Conservation (phyloP, 2,329 filamentous ascomycete species). For the Amphichorda felina region DNA sequence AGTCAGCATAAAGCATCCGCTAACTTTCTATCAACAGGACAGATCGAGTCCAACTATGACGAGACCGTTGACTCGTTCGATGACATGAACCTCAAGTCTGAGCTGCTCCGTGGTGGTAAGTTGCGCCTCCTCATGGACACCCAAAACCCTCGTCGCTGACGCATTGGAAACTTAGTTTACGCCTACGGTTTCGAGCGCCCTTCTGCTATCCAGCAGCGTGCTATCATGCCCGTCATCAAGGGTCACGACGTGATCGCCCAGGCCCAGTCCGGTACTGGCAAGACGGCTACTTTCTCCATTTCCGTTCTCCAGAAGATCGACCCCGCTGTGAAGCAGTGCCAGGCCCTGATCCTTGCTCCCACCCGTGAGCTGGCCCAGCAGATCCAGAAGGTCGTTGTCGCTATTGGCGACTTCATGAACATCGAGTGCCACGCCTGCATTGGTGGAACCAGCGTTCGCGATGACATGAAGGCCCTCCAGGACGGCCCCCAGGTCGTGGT, state of each 20-base stretch:
- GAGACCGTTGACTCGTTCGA: constrained; percentile 99
- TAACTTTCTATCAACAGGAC: constrained; percentile 42
- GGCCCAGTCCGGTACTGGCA: constrained; percentile 98
- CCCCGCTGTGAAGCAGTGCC: constrained; percentile 85
- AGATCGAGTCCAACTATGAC: constrained; percentile 99
- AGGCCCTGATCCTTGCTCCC: constrained; percentile 94
- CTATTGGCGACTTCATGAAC: constrained; percentile 99
- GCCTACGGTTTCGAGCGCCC: constrained; percentile 99
- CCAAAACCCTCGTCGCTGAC: constrained; percentile 10
- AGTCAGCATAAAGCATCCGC: too few relatives aligned
- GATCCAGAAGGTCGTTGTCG: constrained; percentile 98
- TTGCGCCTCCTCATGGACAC: constrained; percentile 6
- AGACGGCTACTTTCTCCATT: constrained; percentile 99
- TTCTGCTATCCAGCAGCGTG: constrained; percentile 98
- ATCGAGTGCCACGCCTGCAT: constrained; percentile 99
- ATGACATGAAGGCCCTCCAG: constrained; percentile 96
- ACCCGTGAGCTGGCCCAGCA: constrained; percentile 98
- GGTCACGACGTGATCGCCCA: constrained; percentile 99
- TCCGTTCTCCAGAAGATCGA: constrained; percentile 99
- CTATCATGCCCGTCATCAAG: constrained; percentile 99
- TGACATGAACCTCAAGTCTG: constrained; percentile 91
- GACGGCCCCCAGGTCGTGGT: constrained; percentile 96
- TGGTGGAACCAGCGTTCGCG: constrained; percentile 93
- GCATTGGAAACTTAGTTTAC: constrained; percentile 52
- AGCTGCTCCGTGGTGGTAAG: constrained; percentile 86